A percentile compares a stretch with the other conserved stretches of the same genome.
Evolutionary conservation across 2,329 filamentous ascomycete species (phyloP).

Genomic region (Microsporum ferrugineum): DNA sequence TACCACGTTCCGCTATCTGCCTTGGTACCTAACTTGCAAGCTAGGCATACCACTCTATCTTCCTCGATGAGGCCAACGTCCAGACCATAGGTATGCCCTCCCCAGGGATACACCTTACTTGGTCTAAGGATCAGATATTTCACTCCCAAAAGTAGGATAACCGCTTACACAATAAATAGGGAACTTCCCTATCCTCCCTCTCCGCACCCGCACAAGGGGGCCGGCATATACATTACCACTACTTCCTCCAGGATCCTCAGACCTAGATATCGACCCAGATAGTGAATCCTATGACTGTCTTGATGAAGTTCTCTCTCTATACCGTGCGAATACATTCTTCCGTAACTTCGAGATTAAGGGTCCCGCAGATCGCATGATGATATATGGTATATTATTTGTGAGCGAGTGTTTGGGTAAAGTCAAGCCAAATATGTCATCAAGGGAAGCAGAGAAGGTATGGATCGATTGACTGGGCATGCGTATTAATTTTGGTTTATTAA

Average conservation of each 20-base stretch:
- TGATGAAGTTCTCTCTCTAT: slow-evolving; percentile 83
- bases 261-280: slow-evolving; percentile 57
- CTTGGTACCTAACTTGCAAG: neutral
- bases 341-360: slow-evolving; percentile 99
- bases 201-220: slow-evolving; percentile 90
- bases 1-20: neutral
- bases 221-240: slow-evolving; percentile 74
- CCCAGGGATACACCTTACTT: neutral
- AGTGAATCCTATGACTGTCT: slow-evolving; percentile 91
- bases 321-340: slow-evolving; percentile 98
- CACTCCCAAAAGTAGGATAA: neutral
- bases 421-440: slow-evolving; percentile 56
- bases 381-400: slow-evolving; percentile 93
- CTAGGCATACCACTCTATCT: slow-evolving; percentile 96
- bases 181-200: slow-evolving; percentile 88
- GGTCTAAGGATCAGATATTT: neutral
- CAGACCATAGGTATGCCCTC: slow-evolving; percentile 46
- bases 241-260: slow-evolving; percentile 45
- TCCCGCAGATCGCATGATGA: slow-evolving; percentile 80
- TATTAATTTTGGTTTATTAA: slow-evolving; percentile 25
- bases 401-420: slow-evolving; percentile 85
- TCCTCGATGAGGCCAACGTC: slow-evolving; percentile 66
- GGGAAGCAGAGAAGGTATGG: slow-evolving; percentile 53
- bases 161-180: slow-evolving; percentile 38
- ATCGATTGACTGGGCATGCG: neutral